Conservation (phyloP, 495 filamentous ascomycete genomes). For the Xylaria sp. region DNA sequence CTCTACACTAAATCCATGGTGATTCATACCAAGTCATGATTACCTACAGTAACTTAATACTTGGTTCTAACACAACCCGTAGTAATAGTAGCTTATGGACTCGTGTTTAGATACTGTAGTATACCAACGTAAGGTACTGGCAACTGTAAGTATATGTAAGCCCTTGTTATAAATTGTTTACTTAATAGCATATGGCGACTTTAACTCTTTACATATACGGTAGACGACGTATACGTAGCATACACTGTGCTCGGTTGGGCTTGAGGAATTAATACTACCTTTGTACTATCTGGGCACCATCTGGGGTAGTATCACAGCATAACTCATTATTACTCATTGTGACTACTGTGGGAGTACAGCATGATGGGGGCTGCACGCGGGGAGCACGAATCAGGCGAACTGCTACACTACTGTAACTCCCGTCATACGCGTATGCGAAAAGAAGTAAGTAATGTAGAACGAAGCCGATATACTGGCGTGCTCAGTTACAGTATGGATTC, state of each 20-base stretch:
- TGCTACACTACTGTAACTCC: no score
- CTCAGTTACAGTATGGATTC: not conserved
- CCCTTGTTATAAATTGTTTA: not conserved
- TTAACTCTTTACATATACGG: no score
- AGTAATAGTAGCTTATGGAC: not conserved
- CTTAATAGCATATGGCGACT: no score
- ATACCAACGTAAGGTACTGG: not conserved
- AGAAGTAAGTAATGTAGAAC: no score
- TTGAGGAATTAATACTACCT: not conserved
- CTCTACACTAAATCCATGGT: not conserved
- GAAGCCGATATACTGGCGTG: not conserved
- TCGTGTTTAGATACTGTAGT: not conserved
- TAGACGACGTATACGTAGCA: not conserved
- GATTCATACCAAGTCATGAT: slow-evolving; percentile 7
- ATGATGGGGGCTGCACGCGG: not conserved
- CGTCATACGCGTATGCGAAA: no score
- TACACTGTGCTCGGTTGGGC: not conserved
- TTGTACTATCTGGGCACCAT: not conserved
- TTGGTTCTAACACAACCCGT: not conserved
- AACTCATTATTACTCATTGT: slow-evolving; percentile 12
- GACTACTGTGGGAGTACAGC: not conserved
- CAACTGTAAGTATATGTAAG: not conserved
- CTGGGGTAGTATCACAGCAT: not conserved
- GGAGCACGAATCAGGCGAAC: not conserved
- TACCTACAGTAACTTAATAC: not conserved